phyloP scores from a whole-genome alignment of 2,329 filamentous ascomycete species.

The Harringtonia aguacate region DNA sequence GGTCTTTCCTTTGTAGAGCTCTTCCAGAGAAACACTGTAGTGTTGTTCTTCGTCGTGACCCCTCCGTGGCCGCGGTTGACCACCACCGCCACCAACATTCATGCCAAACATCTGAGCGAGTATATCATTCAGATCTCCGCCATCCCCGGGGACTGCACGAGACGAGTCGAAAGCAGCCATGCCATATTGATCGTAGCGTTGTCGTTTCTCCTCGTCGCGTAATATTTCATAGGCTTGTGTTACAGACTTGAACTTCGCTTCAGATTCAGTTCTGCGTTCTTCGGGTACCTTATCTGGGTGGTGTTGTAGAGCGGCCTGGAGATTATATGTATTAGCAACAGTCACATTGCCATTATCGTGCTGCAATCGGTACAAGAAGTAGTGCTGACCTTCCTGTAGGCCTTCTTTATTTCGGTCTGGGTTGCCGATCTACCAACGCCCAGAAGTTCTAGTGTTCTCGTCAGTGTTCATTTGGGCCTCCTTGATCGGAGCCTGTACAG shows the following conservation, averaged over 20 bases:
- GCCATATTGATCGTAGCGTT: conserved; percentile 85
- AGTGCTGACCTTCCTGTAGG: conserved; percentile 73
- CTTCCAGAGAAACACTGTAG: conserved; percentile 85
- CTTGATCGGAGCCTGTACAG: too few species aligned
- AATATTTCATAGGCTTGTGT: conserved; percentile 97
- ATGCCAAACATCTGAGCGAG: conserved; percentile 86
- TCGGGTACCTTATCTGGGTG: conserved; percentile 95
- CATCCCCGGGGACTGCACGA: conserved; percentile 51
- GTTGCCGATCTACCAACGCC: conserved; percentile 61
- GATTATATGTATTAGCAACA: background rate
- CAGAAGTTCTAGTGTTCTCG: conserved; percentile 54
- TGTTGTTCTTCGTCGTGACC: conserved; percentile 80
- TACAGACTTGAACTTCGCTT: conserved; percentile 85
- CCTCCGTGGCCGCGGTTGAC: conserved; percentile 51
- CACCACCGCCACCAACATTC: conserved; percentile 44
- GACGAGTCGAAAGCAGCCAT: conserved; percentile 90
- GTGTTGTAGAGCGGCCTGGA: conserved; percentile 70
- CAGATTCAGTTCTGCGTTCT: conserved; percentile 72
- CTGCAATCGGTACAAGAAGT: too few species aligned
- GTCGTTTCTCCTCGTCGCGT: conserved; percentile 85
- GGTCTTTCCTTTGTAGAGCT: conserved; percentile 97
- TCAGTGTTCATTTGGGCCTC: background rate
- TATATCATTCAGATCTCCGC: conserved; percentile 82
- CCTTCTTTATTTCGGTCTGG: conserved; percentile 82
- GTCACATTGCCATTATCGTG: too few species aligned